Conservation (phyloP, 2,329 filamentous ascomycete species). For the Tolypocladium pustulatum region DNA sequence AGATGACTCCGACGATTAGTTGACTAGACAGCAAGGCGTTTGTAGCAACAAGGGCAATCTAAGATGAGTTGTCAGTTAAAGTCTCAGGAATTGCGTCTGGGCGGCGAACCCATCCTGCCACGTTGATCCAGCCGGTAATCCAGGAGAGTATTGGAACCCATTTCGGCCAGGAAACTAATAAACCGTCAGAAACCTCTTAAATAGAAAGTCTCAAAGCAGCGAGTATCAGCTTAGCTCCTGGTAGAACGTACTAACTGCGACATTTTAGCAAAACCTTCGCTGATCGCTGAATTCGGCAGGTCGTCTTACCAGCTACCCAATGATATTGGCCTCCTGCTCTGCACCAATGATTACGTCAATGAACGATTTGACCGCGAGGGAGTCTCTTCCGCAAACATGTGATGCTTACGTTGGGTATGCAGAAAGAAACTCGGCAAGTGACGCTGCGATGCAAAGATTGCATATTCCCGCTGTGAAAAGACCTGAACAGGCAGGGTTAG, state of each 20-base stretch:
- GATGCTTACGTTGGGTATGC: constrained; percentile 37
- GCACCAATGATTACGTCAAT: background rate
- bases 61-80: background rate
- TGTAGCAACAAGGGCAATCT: constrained; percentile 53
- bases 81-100: background rate
- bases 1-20: constrained; percentile 55
- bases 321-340: constrained; percentile 53
- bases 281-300: constrained; percentile 42
- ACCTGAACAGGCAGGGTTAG: constrained; percentile 6
- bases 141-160: constrained; percentile 17
- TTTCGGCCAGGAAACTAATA: constrained; percentile 12
- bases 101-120: constrained; percentile 46
- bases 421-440: constrained; percentile 59
- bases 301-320: constrained; percentile 49
- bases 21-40: constrained; percentile 57
- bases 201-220: background rate
- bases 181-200: background rate
- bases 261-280: constrained; percentile 31
- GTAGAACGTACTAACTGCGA: constrained; percentile 2
- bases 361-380: background rate
- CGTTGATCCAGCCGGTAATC: constrained; percentile 49
- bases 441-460: constrained; percentile 42
- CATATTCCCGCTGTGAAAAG: constrained; percentile 22
- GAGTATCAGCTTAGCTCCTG: background rate
- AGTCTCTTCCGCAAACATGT: too few species aligned